Percentiles rank a stretch among this genome's conserved stretches.
Conservation (phyloP, 129 eudicot species). For the Helichrysum umbraculigerum region DNA sequence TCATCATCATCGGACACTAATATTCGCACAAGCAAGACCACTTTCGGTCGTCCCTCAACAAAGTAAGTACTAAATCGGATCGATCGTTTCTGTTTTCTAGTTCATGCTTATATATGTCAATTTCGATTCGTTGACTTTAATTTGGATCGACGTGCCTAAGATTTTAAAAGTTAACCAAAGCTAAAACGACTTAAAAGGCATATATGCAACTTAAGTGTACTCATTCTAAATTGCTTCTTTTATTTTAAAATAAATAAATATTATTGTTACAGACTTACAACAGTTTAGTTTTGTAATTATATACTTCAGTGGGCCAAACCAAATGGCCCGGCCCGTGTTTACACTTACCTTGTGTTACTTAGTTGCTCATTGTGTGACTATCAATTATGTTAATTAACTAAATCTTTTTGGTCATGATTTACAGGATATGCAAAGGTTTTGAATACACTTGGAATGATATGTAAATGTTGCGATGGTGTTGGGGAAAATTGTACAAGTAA, state of each 20-base stretch:
- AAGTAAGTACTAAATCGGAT: slow-evolving; percentile 12
- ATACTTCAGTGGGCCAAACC: not conserved
- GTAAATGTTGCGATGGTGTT: slow-evolving; percentile 50
- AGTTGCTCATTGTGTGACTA: not conserved
- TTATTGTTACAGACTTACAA: too few species aligned
- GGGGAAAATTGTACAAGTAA: slow-evolving; percentile 36
- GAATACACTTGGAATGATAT: slow-evolving; percentile 44
- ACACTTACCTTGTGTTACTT: too few species aligned
- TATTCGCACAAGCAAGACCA: slow-evolving; percentile 29
- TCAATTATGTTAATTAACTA: not conserved
- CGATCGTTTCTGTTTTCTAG: not conserved
- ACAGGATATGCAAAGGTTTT: slow-evolving; percentile 30
- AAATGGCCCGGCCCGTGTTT: not conserved
- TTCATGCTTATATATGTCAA: not conserved
- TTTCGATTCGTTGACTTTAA: not conserved
- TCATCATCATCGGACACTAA: not conserved
- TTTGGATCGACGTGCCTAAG: not conserved
- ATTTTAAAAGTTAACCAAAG: too few species aligned
- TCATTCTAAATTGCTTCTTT: too few species aligned
- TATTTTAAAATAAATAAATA: too few species aligned
- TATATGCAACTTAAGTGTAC: too few species aligned
- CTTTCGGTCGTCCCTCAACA: slow-evolving; percentile 18
- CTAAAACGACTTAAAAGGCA: too few species aligned
- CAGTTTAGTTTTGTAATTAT: not conserved
- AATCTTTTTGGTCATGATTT: not conserved